Evolutionary conservation across 169 alveolate species (phyloP).

Genomic region (Plasmodium fragile): DNA sequence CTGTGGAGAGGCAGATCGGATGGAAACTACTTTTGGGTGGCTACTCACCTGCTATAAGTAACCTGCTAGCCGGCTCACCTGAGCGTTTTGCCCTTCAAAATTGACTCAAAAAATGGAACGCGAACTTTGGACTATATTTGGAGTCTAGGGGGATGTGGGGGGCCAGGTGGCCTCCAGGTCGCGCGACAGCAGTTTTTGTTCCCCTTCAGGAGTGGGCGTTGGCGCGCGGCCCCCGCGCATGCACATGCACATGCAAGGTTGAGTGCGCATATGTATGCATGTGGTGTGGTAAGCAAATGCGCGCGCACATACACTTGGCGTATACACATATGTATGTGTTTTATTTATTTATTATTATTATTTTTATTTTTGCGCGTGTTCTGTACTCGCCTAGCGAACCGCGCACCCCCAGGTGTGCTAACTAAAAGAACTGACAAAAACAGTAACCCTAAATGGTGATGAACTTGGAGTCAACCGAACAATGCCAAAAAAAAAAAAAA

Average conservation of each 20-base stretch:
- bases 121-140: neutral
- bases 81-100: neutral
- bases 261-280: neutral
- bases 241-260: constrained; percentile 10
- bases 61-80: neutral
- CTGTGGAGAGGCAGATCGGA: neutral
- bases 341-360: neutral
- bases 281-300: neutral
- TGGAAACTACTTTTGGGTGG: neutral
- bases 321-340: neutral
- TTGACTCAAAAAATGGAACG: neutral
- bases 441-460: neutral
- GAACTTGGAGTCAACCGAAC: neutral
- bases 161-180: neutral
- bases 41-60: neutral
- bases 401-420: neutral
- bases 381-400: neutral
- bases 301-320: neutral
- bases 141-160: neutral
- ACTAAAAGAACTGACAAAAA: neutral
- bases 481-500: neutral
- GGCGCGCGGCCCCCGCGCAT: neutral
- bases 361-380: neutral
- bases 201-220: neutral
- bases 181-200: neutral